These are phyloP conservation scores for Fusarium palustre DNA, from an alignment of 2,329 filamentous ascomycete species.

Conservation along the genomic window DNA sequence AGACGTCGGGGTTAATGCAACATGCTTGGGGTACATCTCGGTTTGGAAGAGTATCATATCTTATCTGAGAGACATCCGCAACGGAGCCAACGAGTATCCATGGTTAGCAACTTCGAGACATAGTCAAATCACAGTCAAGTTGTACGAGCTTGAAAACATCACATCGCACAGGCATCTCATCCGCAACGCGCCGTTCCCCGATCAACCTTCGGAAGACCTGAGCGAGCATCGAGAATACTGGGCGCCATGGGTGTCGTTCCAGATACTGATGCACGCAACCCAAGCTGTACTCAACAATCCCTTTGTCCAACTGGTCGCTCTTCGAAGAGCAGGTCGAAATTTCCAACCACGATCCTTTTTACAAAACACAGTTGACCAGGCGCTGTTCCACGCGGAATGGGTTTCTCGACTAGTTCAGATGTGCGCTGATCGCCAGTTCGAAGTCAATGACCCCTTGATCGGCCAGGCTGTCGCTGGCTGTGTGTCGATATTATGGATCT, in stretches of 20 bases:
- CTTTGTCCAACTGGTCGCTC: conserved; percentile 43
- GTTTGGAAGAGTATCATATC: conserved; percentile 39
- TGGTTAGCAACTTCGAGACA: conserved; percentile 39
- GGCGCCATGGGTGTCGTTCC: conserved; percentile 37
- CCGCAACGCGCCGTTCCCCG: conserved; percentile 39
- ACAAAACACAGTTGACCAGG: conserved; percentile 44
- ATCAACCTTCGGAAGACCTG: conserved; percentile 23
- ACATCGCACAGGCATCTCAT: conserved; percentile 36
- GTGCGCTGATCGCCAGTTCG: conserved; percentile 35
- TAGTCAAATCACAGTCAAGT: conserved; percentile 32
- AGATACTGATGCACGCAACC: conserved; percentile 42
- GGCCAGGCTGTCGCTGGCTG: conserved; percentile 39
- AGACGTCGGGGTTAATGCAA: conserved; percentile 23
- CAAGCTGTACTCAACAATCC: conserved; percentile 41
- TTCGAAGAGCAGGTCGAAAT: conserved; percentile 25
- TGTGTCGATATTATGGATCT: conserved; percentile 42
- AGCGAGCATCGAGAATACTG: conserved; percentile 38
- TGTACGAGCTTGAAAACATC: conserved; percentile 40
- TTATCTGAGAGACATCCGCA: conserved; percentile 36
- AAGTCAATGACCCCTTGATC: conserved; percentile 39
- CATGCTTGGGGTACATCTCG: conserved; percentile 3
- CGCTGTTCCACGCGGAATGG: conserved; percentile 41
- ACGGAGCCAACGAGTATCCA: conserved; percentile 35
- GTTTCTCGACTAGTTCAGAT: conserved; percentile 41
- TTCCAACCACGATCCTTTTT: conserved; percentile 40